Evolutionary conservation across 257 asterid genomes (phyloP), one percentile per base, ranked within the genome.

Genomic region (Solanum peruvianum): DNA sequence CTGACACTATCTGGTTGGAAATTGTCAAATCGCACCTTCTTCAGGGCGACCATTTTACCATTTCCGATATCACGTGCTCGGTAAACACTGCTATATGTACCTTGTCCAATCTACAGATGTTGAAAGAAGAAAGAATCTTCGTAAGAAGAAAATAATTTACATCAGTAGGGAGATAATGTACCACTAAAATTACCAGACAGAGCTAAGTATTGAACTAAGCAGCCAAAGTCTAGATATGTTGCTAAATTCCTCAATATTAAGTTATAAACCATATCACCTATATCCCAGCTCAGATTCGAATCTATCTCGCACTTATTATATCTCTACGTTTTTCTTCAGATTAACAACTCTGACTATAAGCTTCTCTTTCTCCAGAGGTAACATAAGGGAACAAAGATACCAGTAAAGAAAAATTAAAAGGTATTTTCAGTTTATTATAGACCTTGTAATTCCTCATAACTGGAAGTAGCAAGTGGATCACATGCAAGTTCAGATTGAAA

Each of bases 11-110:
- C 98, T 1, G 98, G 94, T 56, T 97, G 95, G 88, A 96, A 93
- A 87, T 93, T 94, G 92, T 97, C 98, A 86, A 97, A 97, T 15
- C 96, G 88, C 8, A 97, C 98, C 98, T 95, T 97, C 93, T 97
- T 97, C 87, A 96, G 91, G 45, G 99, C 99, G n/a, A 93, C 92
- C 85, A 94, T 93, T 86, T 88, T 92, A 47, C 99, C 98, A 4
- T 91, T 96, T 86, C 95, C 95, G 31, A 95, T 27, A 49, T 97
- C 86, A 0, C 95, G 94, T 3, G 99, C 99, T 1, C 98, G 96
- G 87, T 97, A 96, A 37, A 97, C 99, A 84, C 93, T 92, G 88
- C 99, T 97, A 82, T 97, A 97, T 31, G 99, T 96, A 29, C 99
- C 99, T 92, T 96, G 98, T 82, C 99, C 99, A 88, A 97, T 97